A percentile compares a stretch with the other conserved stretches of the same genome.
phyloP scores from a whole-genome alignment of 2,329 filamentous ascomycete species.

The Calonectria crousiana region DNA sequence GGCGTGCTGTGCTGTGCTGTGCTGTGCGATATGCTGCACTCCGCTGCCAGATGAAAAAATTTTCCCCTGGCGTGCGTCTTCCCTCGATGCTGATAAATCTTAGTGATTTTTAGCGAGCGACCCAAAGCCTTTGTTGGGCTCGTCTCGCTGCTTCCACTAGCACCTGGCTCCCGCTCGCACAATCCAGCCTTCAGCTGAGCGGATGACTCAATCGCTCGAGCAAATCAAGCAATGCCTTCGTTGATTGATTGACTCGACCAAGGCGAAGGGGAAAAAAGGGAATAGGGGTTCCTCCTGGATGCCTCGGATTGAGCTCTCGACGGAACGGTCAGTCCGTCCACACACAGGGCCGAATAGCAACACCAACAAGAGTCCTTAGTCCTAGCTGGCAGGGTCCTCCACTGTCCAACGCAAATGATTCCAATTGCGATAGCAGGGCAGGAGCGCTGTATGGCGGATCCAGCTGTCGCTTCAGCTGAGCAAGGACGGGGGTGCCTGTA shows the following conservation, averaged over 20 bases:
- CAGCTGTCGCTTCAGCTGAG: constrained; percentile 37
- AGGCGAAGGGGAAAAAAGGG: not conserved
- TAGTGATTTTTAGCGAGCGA: constrained; percentile 27
- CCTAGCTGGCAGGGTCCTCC: constrained; percentile 4
- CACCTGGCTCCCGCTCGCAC: constrained; percentile 16
- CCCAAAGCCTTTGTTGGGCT: constrained; percentile 37
- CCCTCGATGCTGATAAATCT: constrained; percentile 34
- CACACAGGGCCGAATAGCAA: constrained; percentile 31
- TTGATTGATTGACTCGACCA: constrained; percentile 17
- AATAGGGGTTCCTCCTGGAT: constrained; percentile 6
- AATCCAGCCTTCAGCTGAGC: constrained; percentile 35
- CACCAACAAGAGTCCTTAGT: constrained; percentile 27
- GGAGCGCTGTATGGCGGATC: constrained; percentile 20
- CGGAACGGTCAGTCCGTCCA: constrained; percentile 28
- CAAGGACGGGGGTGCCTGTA: constrained; percentile 37
- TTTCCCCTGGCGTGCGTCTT: constrained; percentile 25
- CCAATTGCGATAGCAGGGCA: constrained; percentile 20
- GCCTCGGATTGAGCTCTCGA: constrained; percentile 14
- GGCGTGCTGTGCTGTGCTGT: constrained; percentile 28
- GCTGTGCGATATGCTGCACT: constrained; percentile 14
- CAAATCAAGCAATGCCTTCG: constrained; percentile 27
- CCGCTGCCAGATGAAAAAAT: constrained; percentile 10
- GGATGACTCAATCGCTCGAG: constrained; percentile 38
- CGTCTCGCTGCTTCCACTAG: constrained; percentile 31
- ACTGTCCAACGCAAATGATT: constrained; percentile 7